These are phyloP conservation scores for Didymella sp. DNA, from an alignment of 2,329 filamentous ascomycete genomes.

Conservation along the genomic window DNA sequence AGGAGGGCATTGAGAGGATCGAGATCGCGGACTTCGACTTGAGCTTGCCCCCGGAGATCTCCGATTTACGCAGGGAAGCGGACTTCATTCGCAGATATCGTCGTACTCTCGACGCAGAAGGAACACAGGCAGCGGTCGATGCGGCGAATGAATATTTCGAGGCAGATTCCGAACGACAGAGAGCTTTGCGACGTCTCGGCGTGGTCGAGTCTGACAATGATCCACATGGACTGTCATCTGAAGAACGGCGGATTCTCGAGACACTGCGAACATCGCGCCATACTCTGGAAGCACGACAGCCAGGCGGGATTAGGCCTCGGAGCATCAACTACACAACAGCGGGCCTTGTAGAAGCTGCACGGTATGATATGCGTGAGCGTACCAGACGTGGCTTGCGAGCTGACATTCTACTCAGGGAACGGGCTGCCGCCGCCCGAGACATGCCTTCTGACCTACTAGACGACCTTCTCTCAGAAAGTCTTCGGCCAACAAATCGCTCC, in stretches of 20 bases:
- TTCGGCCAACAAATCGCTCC: conserved; percentile 29
- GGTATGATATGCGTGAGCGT: conserved; percentile 27
- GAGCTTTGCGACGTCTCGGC: conserved; percentile 45
- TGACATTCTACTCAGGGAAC: conserved; percentile 26
- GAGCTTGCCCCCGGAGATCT: conserved; percentile 47
- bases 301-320: conserved; percentile 45
- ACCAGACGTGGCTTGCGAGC: conserved; percentile 6
- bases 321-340: conserved; percentile 54
- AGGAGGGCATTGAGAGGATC: conserved; percentile 63
- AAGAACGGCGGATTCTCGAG: conserved; percentile 57
- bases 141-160: conserved; percentile 55
- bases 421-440: conserved; percentile 24
- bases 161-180: conserved; percentile 44
- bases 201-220: conserved; percentile 53
- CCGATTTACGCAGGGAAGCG: conserved; percentile 58
- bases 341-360: conserved; percentile 30
- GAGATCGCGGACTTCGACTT: conserved; percentile 60
- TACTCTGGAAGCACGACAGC: conserved; percentile 51
- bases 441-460: conserved; percentile 17
- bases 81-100: conserved; percentile 55
- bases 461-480: conserved; percentile 30
- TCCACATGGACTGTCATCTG: conserved; percentile 54
- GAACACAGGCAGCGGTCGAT: conserved; percentile 47
- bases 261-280: conserved; percentile 54
- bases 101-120: conserved; percentile 48